These are phyloP conservation scores for Gossypium laxum DNA, from an alignment of 441 rosid genomes.

Conservation along the genomic window DNA sequence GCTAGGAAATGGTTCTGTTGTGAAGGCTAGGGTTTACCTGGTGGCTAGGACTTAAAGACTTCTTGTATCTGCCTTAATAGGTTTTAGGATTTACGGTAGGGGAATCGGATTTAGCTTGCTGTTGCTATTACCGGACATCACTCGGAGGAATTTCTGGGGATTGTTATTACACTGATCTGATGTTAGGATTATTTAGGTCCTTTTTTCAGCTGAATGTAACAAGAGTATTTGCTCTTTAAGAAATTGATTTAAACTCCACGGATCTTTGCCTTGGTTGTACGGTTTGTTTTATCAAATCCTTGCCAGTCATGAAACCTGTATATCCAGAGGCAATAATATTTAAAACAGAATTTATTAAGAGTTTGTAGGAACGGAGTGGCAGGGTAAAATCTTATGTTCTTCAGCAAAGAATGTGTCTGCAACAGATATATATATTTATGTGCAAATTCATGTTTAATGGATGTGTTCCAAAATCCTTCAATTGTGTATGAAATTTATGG, in stretches of 20 bases:
- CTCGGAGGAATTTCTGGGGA: background rate
- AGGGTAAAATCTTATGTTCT: background rate
- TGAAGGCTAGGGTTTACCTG: constrained; percentile 74
- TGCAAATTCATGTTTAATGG: too few species aligned
- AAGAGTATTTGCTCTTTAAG: background rate
- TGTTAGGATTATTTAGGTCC: background rate
- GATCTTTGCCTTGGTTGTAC: background rate
- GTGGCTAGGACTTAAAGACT: constrained; percentile 33
- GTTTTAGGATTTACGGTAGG: background rate
- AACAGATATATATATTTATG: background rate
- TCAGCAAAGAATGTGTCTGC: background rate
- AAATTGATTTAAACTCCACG: background rate
- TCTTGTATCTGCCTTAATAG: background rate
- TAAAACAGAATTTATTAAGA: too few species aligned
- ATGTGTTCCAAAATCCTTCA: too few species aligned
- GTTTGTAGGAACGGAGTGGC: background rate
- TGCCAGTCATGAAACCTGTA: background rate
- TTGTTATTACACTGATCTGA: background rate
- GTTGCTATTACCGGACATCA: background rate
- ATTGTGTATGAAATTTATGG: too few species aligned
- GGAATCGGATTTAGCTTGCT: background rate
- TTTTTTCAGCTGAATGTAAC: background rate
- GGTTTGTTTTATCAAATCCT: background rate
- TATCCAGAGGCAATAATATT: background rate
- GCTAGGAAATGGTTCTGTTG: constrained; percentile 57